phyloP scores from a whole-genome alignment of 768 basidiomycete species.

The Amanita brunnescens region DNA sequence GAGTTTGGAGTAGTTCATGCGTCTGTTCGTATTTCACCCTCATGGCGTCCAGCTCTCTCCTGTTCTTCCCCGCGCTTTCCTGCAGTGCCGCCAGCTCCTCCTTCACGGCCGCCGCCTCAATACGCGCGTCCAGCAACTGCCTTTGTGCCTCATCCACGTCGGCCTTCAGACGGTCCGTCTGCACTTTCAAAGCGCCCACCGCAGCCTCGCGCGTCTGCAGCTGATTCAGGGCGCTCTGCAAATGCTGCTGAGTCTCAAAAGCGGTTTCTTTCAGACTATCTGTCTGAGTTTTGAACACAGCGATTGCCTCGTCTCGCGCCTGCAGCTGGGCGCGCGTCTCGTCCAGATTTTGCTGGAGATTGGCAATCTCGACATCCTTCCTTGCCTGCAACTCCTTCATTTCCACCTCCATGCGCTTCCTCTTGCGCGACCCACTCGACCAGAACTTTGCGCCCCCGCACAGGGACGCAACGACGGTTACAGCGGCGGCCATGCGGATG shows the following conservation, averaged over 20 bases:
- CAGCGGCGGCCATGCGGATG: constrained; percentile 7
- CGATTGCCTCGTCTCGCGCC: constrained; percentile 13
- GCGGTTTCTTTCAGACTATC: background rate
- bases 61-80: constrained; percentile 11
- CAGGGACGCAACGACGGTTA: background rate
- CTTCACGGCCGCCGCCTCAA: constrained; percentile 10
- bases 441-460: background rate
- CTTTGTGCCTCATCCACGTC: background rate
- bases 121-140: background rate
- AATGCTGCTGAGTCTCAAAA: background rate
- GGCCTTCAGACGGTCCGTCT: background rate
- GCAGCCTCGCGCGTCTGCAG: background rate
- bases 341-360: constrained; percentile 13
- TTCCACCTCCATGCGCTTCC: constrained; percentile 1
- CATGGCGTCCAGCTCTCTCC: constrained; percentile 13
- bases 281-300: background rate
- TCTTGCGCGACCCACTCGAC: background rate
- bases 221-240: background rate
- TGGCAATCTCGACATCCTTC: constrained; percentile 10
- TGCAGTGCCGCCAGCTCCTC: constrained; percentile 11
- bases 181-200: background rate
- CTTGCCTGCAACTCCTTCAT: constrained; percentile 2
- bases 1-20: constrained; percentile 26
- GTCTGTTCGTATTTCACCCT: constrained; percentile 16
- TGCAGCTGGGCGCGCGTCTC: constrained; percentile 15